Base-by-base conservation (phyloP, 805 yeast species). In the Scheffersomyces ergatensis region DNA sequence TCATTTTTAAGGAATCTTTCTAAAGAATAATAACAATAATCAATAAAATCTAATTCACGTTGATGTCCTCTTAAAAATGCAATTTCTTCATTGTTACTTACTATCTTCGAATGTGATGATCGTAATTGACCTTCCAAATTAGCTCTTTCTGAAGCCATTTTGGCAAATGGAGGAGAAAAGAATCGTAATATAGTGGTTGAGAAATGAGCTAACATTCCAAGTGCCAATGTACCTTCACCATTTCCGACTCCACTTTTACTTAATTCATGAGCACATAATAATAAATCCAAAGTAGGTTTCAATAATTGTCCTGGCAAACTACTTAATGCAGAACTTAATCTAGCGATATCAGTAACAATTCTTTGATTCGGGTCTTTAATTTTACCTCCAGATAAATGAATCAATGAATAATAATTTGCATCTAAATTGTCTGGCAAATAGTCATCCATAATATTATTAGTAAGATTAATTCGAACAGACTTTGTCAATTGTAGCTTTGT, bases 151-250 rank as follows among this genome's bases (percentile, higher is more conserved):
- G 86, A 74, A 1, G 93, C 85, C 36, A 87, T 69, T 55, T 77
- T 84, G 13, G 96, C 90, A 56, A 90, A 90, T 36, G 93, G 93
- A 15, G 98, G 98, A 3, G 96, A 87, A 50, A 89, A 78, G 38
- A 86, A 68, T 49, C 83, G 76, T 50, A 90, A 66, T 30, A 85
- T 66, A 20, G 81, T 72, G 3, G 96, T 88, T 25, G 96, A 87
- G 25, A 83, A 62, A 56, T 88, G 93, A 3, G 95, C 89, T 39
- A 90, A 69, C 35, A 87, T 54, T 1, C 96, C 96, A 23, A 90
- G 70, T 2, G 85, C 76, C 36, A 90, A 58, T 0, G 89, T 84
- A 5, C 90, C 90, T 60, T 85, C 95, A 4, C 90, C 82, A 47
- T 83, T 77, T 13, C 82, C 80, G 39, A 83, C 86, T 16, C 83